Evolutionary conservation across 176 grass and related monocot genomes (phyloP).

Genomic region (Triticum monococcum): DNA sequence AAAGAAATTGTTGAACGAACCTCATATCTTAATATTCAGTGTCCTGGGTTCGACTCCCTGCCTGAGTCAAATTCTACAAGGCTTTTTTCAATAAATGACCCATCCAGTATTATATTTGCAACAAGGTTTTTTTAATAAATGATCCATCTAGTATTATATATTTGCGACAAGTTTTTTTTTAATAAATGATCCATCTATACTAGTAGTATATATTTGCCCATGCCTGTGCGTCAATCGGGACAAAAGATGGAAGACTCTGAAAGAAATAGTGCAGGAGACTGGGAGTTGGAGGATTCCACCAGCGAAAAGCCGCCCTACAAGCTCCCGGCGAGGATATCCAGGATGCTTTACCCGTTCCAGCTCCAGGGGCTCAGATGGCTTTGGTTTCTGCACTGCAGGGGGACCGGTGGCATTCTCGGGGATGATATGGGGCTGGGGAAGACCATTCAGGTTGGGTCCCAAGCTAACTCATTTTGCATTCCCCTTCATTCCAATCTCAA

Average conservation of each 20-base stretch:
- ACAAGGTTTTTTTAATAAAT: too few relatives aligned
- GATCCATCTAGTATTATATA: too few relatives aligned
- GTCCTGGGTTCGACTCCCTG: too few relatives aligned
- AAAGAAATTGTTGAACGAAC: too few relatives aligned
- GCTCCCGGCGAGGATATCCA: conserved; percentile 46
- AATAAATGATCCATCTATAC: too few relatives aligned
- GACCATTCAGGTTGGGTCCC: conserved; percentile 66
- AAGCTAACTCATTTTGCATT: not conserved
- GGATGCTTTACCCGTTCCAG: conserved; percentile 75
- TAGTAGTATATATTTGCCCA: too few relatives aligned
- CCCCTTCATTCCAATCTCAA: not conserved
- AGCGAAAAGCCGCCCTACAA: conserved; percentile 31
- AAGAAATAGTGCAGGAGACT: conserved; percentile 15
- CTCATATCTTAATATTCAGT: too few relatives aligned
- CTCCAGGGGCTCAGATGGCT: conserved; percentile 72
- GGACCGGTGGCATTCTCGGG: not conserved
- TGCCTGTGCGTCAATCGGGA: too few relatives aligned
- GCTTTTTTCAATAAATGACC: too few relatives aligned
- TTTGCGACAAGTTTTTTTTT: too few relatives aligned
- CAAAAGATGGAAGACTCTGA: not conserved
- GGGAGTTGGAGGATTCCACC: conserved; percentile 42
- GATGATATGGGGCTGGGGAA: conserved; percentile 57
- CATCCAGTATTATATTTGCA: too few relatives aligned
- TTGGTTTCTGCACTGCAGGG: conserved; percentile 71
- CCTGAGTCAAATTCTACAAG: too few relatives aligned